Conservation (phyloP, 768 basidiomycete species). For the Auriculariales sp. region DNA sequence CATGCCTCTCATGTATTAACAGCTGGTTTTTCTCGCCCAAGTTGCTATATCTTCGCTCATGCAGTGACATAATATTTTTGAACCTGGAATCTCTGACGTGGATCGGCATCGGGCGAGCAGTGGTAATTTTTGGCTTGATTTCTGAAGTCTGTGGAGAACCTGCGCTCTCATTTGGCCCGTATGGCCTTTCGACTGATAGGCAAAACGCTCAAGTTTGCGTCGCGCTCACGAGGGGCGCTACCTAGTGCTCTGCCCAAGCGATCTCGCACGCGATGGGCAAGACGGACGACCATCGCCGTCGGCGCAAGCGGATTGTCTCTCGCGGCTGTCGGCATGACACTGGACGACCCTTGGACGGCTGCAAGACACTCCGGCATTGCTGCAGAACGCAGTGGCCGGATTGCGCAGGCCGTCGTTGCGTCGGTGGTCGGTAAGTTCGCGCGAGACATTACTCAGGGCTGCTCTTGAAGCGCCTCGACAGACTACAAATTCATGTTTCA, state of each 20-base stretch:
- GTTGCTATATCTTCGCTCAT: too few relatives aligned
- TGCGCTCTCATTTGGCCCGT: too few relatives aligned
- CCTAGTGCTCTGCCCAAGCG: too few relatives aligned
- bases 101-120: too few relatives aligned
- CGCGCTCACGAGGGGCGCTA: too few relatives aligned
- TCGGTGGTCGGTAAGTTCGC: conserved; percentile 11
- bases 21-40: neutral
- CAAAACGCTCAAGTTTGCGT: too few relatives aligned
- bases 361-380: conserved; percentile 68
- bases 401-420: conserved; percentile 37
- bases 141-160: too few relatives aligned
- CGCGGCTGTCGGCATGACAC: conserved; percentile 7
- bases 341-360: conserved; percentile 57
- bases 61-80: too few relatives aligned
- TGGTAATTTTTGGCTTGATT: too few relatives aligned
- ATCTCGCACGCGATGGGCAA: neutral
- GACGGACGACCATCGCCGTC: neutral
- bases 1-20: neutral
- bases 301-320: neutral
- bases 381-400: conserved; percentile 59
- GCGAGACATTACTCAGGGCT: neutral
- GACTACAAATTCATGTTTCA: conserved; percentile 63
- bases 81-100: too few relatives aligned
- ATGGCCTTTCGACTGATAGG: too few relatives aligned
- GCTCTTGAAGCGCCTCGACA: conserved; percentile 20